Conservation (phyloP, 2,329 filamentous ascomycete species). For the Aspergillus nomiae region DNA sequence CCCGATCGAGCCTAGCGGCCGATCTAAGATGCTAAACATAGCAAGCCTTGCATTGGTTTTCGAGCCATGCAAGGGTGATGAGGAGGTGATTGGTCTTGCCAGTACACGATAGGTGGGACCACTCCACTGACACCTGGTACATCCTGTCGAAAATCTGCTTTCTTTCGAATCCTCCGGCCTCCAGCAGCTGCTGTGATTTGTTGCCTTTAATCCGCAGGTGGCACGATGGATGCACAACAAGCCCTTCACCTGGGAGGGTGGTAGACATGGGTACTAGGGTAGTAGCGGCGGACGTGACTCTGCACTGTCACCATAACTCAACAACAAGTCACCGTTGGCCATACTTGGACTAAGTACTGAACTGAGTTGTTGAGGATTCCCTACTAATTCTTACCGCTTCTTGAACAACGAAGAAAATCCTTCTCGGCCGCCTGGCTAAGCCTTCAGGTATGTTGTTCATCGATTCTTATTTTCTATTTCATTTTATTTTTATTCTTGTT, state of each 20-base stretch:
- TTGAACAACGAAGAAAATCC: neutral
- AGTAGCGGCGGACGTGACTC: slow-evolving; percentile 26
- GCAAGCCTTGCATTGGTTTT: slow-evolving; percentile 25
- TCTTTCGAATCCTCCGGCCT: slow-evolving; percentile 15
- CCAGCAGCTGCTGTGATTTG: slow-evolving; percentile 7
- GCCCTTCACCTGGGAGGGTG: slow-evolving; percentile 8
- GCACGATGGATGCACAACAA: slow-evolving; percentile 20
- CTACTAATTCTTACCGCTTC: neutral
- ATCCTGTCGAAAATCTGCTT: neutral
- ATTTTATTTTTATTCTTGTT: neutral
- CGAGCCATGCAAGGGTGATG: slow-evolving; percentile 13
- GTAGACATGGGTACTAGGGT: slow-evolving; percentile 14
- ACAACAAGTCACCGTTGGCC: neutral
- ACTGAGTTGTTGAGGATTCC: neutral
- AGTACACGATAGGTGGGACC: slow-evolving; percentile 3
- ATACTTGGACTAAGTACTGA: neutral
- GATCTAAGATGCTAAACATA: slow-evolving; percentile 31
- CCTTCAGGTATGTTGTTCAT: neutral
- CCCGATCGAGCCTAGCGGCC: slow-evolving; percentile 15
- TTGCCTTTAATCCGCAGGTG: slow-evolving; percentile 16
- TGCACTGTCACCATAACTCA: slow-evolving; percentile 34
- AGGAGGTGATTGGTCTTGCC: slow-evolving; percentile 12
- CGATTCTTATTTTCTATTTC: neutral
- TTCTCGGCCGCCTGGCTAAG: neutral
- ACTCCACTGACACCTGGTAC: slow-evolving; percentile 11